Percentiles rank a stretch among this genome's conserved stretches.
phyloP scores from a whole-genome alignment of 345 rosid species.

The Bretschneidera sinensis region DNA sequence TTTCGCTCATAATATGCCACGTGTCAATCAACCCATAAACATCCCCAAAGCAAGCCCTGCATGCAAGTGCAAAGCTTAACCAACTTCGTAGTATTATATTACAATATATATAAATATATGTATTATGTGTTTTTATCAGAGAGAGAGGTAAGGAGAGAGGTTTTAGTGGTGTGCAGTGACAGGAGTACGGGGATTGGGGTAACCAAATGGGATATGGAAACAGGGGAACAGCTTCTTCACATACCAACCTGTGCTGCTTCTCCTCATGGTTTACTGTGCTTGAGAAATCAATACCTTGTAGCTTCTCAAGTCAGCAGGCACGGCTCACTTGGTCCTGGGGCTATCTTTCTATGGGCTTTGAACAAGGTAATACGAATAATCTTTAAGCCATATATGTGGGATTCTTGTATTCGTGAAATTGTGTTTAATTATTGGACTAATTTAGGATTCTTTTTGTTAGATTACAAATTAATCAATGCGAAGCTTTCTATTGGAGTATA shows the following conservation, averaged over 20 bases:
- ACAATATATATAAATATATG: too few relatives aligned
- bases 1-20: too few relatives aligned
- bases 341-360: constrained; percentile 39
- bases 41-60: too few relatives aligned
- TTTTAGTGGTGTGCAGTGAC: constrained; percentile 41
- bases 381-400: too few relatives aligned
- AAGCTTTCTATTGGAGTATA: too few relatives aligned
- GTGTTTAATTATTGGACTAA: background rate
- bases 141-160: constrained; percentile 21
- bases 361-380: constrained; percentile 50
- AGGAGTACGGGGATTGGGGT: constrained; percentile 39
- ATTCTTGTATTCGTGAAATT: background rate
- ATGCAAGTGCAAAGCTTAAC: too few relatives aligned
- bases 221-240: constrained; percentile 35
- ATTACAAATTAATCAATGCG: too few relatives aligned
- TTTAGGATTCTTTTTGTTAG: background rate
- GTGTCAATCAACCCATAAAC: too few relatives aligned
- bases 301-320: constrained; percentile 44
- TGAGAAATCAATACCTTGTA: constrained; percentile 31
- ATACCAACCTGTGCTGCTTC: constrained; percentile 49
- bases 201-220: constrained; percentile 29
- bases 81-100: too few relatives aligned
- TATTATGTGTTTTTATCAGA: background rate
- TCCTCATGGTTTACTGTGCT: constrained; percentile 33
- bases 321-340: constrained; percentile 47